Percentiles rank a stretch among this genome's conserved stretches.
phyloP scores from a whole-genome alignment of 106 monocot genomes.

The Apostasia ramifera region DNA sequence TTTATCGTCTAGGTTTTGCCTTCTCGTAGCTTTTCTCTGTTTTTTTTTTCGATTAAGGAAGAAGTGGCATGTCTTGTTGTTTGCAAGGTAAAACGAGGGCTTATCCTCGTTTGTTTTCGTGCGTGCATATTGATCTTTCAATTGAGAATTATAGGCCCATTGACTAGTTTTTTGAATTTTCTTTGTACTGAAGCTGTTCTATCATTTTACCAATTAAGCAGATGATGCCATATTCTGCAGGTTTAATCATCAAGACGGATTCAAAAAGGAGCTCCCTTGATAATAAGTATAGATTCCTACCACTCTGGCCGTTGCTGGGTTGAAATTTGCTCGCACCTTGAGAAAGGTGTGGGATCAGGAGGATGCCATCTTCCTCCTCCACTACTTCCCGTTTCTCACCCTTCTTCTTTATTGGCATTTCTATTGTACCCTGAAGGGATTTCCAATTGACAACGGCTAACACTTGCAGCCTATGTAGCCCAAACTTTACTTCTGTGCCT shows the following conservation, averaged over 20 bases:
- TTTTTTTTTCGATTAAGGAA: no score
- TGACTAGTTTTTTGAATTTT: no score
- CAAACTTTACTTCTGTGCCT: neutral
- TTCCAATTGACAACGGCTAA: constrained; percentile 76
- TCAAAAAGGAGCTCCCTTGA: constrained; percentile 13
- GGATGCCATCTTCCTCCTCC: constrained; percentile 23
- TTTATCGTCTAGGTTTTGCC: no score
- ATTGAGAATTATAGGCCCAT: no score
- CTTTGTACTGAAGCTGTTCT: neutral
- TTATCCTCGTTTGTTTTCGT: no score
- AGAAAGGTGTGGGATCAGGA: constrained; percentile 74
- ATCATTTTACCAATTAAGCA: neutral
- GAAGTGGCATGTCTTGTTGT: no score
- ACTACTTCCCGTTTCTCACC: constrained; percentile 18
- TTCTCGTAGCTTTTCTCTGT: no score
- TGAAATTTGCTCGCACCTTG: constrained; percentile 61
- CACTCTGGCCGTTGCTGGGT: constrained; percentile 75
- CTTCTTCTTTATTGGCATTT: constrained; percentile 29
- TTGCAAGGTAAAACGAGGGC: no score
- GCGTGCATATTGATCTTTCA: no score
- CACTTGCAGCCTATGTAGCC: neutral
- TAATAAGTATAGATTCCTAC: constrained; percentile 22
- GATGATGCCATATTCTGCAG: constrained; percentile 9
- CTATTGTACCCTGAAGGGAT: constrained; percentile 37
- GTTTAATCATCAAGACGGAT: constrained; percentile 30